Base-by-base conservation (phyloP, 2,329 filamentous ascomycete genomes). In the Aspergillus hortae region DNA sequence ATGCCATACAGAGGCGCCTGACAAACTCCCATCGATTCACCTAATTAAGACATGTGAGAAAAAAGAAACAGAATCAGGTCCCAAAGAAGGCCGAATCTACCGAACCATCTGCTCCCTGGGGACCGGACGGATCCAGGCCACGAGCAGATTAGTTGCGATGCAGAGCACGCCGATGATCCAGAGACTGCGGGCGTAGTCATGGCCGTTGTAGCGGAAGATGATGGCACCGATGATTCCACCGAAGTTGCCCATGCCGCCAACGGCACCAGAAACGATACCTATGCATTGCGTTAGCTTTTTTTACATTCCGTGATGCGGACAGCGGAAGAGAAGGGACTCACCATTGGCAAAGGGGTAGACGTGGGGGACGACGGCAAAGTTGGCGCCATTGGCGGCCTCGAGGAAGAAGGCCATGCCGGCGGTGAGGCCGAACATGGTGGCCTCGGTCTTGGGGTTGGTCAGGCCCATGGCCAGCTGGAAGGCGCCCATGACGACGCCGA, bases 151-250 rank as follows among this genome's bases (percentile, higher is more conserved):
- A 23, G 92, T 71, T 0, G 62, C 85, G 54, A 95, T 83, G 57
- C 83, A 83, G 17, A 95, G 85, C 36, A 86, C 76, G 3, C 91
- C 91, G 63, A 92, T 90, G 53, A 95, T 86, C 89, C 89, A 94
- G 56, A 95, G 82, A 0, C 83, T 82, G 67, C 79, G 84, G 10
- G 78, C 82, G 64, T 91, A 95, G 63, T 87, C 73, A 1, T 74
- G 81, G 4, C 83, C 84, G 45, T 82, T 77, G 71, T 92, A 94
- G 46, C 90, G 79, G 77, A 92, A 95, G 65, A 90, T 83, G 66
- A 95, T 83, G 17, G 90, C 87, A 64, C 94, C 95, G 45, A 95
- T 70, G 47, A 96, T 84, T 11, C 92, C 92, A 4, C 92, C 92
- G 9, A 96, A 70, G 64, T 96, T 96, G 1, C 92, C 91, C 7